Evolutionary conservation across 768 basidiomycete genomes (phyloP).

Genomic region (Tremella yokohamensis): DNA sequence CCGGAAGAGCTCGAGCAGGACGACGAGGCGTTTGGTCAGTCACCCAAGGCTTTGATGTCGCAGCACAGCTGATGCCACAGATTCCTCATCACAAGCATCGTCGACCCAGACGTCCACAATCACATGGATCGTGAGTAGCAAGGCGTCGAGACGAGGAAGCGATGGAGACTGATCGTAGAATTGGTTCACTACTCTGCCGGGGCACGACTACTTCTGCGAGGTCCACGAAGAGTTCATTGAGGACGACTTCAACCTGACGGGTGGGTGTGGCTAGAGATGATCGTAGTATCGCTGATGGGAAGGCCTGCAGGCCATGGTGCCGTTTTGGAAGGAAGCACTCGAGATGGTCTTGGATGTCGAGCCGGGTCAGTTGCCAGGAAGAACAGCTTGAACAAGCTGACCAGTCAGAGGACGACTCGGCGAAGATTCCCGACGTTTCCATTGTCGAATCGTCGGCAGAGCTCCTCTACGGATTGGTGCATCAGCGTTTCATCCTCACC

Average conservation of each 20-base stretch:
- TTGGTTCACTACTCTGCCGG: slow-evolving; percentile 49
- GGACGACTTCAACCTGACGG: slow-evolving; percentile 98
- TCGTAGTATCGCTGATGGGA: slow-evolving; percentile 2
- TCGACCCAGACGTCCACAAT: slow-evolving; percentile 50
- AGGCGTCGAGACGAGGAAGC: neutral
- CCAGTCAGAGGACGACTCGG: slow-evolving; percentile 69
- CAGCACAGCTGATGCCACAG: slow-evolving; percentile 18
- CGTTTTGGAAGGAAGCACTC: slow-evolving; percentile 99
- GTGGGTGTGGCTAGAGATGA: slow-evolving; percentile 47
- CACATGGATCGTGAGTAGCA: slow-evolving; percentile 48
- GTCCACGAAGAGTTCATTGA: slow-evolving; percentile 98
- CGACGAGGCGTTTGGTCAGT: slow-evolving; percentile 27
- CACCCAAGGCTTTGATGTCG: neutral
- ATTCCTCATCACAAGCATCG: slow-evolving; percentile 46
- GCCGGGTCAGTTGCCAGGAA: slow-evolving; percentile 66
- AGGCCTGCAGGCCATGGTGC: slow-evolving; percentile 61
- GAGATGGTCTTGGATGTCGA: slow-evolving; percentile 99
- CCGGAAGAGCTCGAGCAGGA: slow-evolving; percentile 35
- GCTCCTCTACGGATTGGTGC: slow-evolving; percentile 92
- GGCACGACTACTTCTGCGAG: slow-evolving; percentile 95
- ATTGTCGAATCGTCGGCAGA: slow-evolving; percentile 98
- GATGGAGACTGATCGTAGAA: slow-evolving; percentile 35
- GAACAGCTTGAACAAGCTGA: neutral
- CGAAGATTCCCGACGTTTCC: slow-evolving; percentile 95
- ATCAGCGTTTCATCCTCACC: slow-evolving; percentile 95